Conservation (phyloP, 306 rosid species). For the Crataegus laevigata region DNA sequence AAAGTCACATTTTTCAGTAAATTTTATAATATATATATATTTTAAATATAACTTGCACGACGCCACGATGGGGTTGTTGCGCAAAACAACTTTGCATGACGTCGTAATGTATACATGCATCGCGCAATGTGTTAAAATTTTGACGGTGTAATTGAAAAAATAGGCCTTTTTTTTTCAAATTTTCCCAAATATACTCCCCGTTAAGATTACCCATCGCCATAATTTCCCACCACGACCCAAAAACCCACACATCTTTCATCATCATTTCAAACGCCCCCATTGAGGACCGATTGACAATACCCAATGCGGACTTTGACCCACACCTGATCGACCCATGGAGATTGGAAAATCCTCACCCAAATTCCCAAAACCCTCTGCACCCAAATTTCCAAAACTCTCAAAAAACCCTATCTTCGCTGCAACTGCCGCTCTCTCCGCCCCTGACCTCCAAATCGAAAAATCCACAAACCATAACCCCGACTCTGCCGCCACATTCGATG, state of each 20-base stretch:
- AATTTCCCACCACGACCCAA: not conserved
- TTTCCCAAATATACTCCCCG: not conserved
- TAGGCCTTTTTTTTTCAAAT: too few relatives aligned
- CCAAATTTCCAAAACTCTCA: constrained; percentile 8
- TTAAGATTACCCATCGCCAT: not conserved
- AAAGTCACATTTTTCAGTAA: too few relatives aligned
- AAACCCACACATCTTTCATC: not conserved
- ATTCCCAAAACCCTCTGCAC: not conserved
- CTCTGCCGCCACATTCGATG: constrained; percentile 25
- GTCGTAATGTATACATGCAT: too few relatives aligned
- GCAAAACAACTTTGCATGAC: too few relatives aligned
- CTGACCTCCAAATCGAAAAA: constrained; percentile 11
- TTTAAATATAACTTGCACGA: too few relatives aligned
- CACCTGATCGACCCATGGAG: constrained; percentile 50
- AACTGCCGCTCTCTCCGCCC: not conserved
- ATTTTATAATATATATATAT: too few relatives aligned
- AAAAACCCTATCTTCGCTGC: constrained; percentile 18
- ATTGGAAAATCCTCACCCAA: too few relatives aligned
- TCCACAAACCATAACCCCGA: not conserved
- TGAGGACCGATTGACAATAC: not conserved
- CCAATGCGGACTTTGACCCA: constrained; percentile 20
- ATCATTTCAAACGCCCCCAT: not conserved
- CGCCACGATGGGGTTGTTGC: too few relatives aligned
- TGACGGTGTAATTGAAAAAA: too few relatives aligned
- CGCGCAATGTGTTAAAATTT: too few relatives aligned